phyloP scores from a whole-genome alignment of 148 eudicot species.

The Amaranthus hypochondriacus region DNA sequence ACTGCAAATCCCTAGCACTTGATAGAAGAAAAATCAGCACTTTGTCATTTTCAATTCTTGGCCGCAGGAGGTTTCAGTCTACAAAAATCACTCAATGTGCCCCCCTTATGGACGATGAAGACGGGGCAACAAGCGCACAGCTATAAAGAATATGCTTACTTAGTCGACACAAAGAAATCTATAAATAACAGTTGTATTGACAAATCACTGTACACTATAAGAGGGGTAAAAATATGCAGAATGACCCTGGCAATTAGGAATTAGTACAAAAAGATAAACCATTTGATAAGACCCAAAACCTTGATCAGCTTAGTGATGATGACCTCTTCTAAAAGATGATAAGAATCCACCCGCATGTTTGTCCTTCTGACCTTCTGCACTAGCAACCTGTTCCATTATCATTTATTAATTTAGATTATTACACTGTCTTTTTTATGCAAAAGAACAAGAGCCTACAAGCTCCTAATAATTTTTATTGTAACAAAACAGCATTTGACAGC shows the following conservation, averaged over 20 bases:
- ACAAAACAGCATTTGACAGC: too few relatives aligned
- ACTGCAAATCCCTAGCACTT: background rate
- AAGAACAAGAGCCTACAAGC: too few relatives aligned
- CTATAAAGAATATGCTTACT: conserved; percentile 18
- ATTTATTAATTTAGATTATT: conserved; percentile 10
- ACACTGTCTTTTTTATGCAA: background rate
- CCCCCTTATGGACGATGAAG: conserved; percentile 8
- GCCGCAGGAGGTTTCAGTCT: conserved; percentile 20
- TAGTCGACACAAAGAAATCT: conserved; percentile 20
- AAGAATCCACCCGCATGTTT: conserved; percentile 86
- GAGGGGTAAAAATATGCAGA: conserved; percentile 17
- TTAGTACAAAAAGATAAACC: conserved; percentile 21
- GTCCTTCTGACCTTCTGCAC: conserved; percentile 72
- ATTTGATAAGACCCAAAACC: conserved; percentile 15
- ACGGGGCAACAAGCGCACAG: background rate
- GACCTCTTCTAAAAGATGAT: conserved; percentile 70
- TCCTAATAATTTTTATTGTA: too few relatives aligned
- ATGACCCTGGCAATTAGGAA: conserved; percentile 27
- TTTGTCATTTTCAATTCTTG: conserved; percentile 19
- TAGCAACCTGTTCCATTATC: conserved; percentile 57
- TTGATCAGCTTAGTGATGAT: conserved; percentile 41
- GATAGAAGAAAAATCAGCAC: conserved; percentile 2
- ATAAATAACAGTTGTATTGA: conserved; percentile 6
- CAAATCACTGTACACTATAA: conserved; percentile 40
- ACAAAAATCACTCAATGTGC: conserved; percentile 14